Conservation (phyloP, 768 basidiomycete genomes). For the Leccinum disarticulatum region DNA sequence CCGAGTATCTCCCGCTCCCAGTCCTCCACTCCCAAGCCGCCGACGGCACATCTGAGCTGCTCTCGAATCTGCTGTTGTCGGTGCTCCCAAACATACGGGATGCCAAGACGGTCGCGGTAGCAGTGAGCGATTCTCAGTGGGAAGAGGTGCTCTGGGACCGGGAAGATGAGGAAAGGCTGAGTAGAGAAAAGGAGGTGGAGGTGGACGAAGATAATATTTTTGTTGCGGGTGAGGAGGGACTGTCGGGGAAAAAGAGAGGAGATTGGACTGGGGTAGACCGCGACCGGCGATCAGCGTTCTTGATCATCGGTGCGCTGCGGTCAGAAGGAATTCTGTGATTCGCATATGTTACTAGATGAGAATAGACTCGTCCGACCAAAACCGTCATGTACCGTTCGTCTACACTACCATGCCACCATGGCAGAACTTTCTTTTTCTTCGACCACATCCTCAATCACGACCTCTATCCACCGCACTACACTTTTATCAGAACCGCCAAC, state of each 20-base stretch:
- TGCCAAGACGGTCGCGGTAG: conserved; percentile 75
- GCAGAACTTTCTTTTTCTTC: conserved; percentile 14
- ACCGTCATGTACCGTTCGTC: background rate
- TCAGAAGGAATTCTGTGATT: conserved; percentile 64
- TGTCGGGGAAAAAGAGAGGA: conserved; percentile 46
- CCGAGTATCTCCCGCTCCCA: conserved; percentile 80
- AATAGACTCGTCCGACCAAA: background rate
- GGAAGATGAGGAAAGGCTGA: conserved; percentile 54
- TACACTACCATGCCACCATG: conserved; percentile 25
- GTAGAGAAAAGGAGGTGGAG: conserved; percentile 20
- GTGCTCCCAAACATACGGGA: conserved; percentile 72
- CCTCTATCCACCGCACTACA: conserved; percentile 45
- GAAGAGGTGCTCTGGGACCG: conserved; percentile 77
- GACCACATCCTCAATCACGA: conserved; percentile 15
- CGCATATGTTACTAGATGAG: background rate
- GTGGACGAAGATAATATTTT: conserved; percentile 54
- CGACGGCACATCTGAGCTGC: conserved; percentile 69
- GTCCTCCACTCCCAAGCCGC: conserved; percentile 60
- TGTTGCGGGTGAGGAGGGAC: conserved; percentile 58
- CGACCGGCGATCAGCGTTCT: conserved; percentile 74
- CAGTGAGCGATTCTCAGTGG: conserved; percentile 77
- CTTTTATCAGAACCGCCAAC: conserved; percentile 82
- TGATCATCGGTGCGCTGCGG: conserved; percentile 74
- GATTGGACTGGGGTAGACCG: conserved; percentile 81
- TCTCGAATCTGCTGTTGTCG: conserved; percentile 73